A percentile compares a stretch with the other conserved stretches of the same genome.
These are phyloP conservation scores for Hypoxylon sp. DNA, from an alignment of 2,329 filamentous ascomycete genomes.

Conservation along the genomic window DNA sequence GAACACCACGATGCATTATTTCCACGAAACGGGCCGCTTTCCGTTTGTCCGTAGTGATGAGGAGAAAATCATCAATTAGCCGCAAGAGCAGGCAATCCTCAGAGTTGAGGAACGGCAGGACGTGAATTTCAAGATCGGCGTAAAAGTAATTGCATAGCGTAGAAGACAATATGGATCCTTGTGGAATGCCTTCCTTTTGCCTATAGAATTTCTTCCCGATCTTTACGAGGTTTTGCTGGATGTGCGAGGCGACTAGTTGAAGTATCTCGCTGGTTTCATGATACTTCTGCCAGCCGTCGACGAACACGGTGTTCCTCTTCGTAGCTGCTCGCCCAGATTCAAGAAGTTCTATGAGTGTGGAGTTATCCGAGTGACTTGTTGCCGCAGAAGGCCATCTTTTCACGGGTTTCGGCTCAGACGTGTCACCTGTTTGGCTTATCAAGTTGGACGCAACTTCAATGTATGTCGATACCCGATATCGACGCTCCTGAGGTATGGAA, in stretches of 20 bases:
- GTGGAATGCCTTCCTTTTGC: conserved; percentile 90
- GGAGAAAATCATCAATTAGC: conserved; percentile 91
- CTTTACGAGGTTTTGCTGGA: conserved; percentile 87
- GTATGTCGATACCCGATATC: conserved; percentile 81
- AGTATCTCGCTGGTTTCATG: conserved; percentile 73
- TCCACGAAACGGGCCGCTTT: conserved; percentile 81
- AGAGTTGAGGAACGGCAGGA: conserved; percentile 74
- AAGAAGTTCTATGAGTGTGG: conserved; percentile 62
- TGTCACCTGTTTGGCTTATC: conserved; percentile 57
- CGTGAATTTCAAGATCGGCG: conserved; percentile 80
- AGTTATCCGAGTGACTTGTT: conserved; percentile 56
- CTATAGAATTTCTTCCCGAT: conserved; percentile 90
- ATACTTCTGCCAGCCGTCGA: conserved; percentile 73
- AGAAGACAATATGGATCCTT: conserved; percentile 90
- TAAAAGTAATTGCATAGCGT: conserved; percentile 97
- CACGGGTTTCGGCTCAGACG: conserved; percentile 55
- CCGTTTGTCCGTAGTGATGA: conserved; percentile 78
- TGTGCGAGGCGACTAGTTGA: conserved; percentile 80
- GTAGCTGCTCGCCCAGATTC: conserved; percentile 56
- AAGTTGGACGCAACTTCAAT: conserved; percentile 68
- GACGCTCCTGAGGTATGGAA: conserved; percentile 66
- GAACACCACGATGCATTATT: conserved; percentile 83
- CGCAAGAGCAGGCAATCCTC: conserved; percentile 78
- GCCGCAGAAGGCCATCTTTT: conserved; percentile 69
- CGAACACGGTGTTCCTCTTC: conserved; percentile 79